A percentile compares a stretch with the other conserved stretches of the same genome.
phyloP scores from a whole-genome alignment of 805 yeast species.

The Metschnikowia noctiluminum region DNA sequence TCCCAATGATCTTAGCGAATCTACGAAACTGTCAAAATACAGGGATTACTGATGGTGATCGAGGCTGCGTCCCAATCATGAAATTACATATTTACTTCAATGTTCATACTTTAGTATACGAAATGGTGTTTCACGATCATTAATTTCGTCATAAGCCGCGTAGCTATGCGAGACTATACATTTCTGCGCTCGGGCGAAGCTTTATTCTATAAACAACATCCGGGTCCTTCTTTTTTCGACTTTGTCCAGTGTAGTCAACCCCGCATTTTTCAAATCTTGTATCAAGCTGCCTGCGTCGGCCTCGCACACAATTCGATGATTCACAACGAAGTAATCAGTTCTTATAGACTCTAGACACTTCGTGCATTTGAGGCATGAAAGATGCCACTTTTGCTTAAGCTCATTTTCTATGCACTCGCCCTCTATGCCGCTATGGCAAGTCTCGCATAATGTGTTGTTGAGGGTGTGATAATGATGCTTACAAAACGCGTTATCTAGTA shows the following conservation, averaged over 20 bases:
- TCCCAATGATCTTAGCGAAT: background rate
- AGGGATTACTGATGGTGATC: slow-evolving; percentile 2
- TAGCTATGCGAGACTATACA: too few species aligned
- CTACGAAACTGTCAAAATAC: slow-evolving; percentile 1
- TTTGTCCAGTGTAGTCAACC: slow-evolving; percentile 25
- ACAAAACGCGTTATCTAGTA: slow-evolving; percentile 80
- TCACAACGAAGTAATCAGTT: slow-evolving; percentile 53
- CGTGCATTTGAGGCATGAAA: slow-evolving; percentile 65
- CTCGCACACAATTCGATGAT: slow-evolving; percentile 53
- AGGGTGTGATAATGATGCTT: slow-evolving; percentile 68
- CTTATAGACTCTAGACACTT: slow-evolving; percentile 51
- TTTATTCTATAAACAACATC: slow-evolving; percentile 31
- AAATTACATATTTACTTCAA: too few species aligned
- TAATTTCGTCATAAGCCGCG: too few species aligned
- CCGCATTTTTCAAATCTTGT: slow-evolving; percentile 18
- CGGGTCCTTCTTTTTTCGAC: slow-evolving; percentile 45
- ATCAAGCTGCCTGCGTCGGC: slow-evolving; percentile 32
- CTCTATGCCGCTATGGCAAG: slow-evolving; percentile 76
- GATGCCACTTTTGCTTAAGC: slow-evolving; percentile 68
- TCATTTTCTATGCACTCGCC: slow-evolving; percentile 87
- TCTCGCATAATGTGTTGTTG: slow-evolving; percentile 71
- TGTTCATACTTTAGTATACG: background rate
- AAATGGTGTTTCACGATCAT: background rate
- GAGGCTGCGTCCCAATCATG: background rate
- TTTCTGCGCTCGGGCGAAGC: too few species aligned